These are phyloP conservation scores for Rhizoclosmatium globosum DNA, from an alignment of 192 early-diverging fungal species.

Conservation along the genomic window DNA sequence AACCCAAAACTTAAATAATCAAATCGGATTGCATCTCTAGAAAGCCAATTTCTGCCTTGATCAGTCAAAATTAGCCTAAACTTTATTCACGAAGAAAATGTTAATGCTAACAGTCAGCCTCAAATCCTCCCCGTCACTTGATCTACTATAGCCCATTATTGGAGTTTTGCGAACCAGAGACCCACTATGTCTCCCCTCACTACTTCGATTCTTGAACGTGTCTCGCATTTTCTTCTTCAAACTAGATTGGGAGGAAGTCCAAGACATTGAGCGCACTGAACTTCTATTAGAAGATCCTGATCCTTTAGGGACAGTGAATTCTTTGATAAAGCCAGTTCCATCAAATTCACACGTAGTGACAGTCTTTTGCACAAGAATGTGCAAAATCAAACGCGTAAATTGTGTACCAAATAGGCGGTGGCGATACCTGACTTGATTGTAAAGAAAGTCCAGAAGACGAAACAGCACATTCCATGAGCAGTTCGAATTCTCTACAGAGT, in stretches of 20 bases:
- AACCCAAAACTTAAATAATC: no score
- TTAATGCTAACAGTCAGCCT: conserved; percentile 2
- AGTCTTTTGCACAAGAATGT: conserved; percentile 19
- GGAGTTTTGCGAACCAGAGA: neutral
- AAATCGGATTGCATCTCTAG: no score
- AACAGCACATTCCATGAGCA: conserved; percentile 8
- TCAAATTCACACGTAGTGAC: conserved; percentile 42
- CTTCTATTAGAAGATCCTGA: neutral
- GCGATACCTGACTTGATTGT: neutral
- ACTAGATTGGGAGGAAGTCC: neutral
- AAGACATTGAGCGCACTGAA: neutral
- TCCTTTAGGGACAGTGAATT: conserved; percentile 31
- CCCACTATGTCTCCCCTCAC: neutral
- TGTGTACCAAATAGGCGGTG: conserved; percentile 38
- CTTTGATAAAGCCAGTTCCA: conserved; percentile 41
- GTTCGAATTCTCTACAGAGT: conserved; percentile 38
- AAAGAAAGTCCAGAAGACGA: neutral
- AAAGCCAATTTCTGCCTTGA: neutral
- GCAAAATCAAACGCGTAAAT: conserved; percentile 40
- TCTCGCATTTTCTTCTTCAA: neutral
- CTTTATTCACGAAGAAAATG: neutral
- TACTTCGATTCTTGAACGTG: neutral
- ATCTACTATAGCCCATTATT: neutral
- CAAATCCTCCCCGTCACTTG: neutral
- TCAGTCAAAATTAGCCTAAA: neutral